phyloP scores from a whole-genome alignment of 139 green algal genomes.

The Yamagishiella unicocca region DNA sequence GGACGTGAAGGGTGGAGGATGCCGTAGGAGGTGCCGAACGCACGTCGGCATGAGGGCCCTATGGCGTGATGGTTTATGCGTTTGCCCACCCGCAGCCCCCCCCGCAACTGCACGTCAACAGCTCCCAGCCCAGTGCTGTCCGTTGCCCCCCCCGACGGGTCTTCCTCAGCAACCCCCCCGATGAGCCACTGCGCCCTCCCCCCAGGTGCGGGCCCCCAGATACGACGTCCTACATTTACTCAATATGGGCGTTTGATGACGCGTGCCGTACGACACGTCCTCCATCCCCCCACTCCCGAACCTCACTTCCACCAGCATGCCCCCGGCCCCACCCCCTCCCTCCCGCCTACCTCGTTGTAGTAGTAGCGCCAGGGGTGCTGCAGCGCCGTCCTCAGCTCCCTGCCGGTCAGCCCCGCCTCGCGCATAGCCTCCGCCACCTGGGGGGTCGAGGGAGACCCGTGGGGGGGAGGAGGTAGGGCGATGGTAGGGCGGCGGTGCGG shows the following conservation, averaged over 20 bases:
- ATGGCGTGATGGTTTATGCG: not conserved
- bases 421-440: not conserved
- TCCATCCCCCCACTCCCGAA: too few relatives aligned
- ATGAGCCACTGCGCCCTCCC: not conserved
- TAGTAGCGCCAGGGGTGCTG: conserved; percentile 9
- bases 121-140: too few relatives aligned
- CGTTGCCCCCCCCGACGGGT: too few relatives aligned
- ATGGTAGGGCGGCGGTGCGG: not conserved
- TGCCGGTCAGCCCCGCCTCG: not conserved
- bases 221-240: not conserved
- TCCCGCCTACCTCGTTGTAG: conserved; percentile 12
- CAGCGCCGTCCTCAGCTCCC: not conserved
- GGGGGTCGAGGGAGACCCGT: not conserved
- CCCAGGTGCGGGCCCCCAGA: not conserved
- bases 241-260: not conserved
- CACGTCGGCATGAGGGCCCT: not conserved
- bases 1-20: not conserved
- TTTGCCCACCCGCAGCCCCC: not conserved
- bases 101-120: not conserved
- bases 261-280: not conserved
- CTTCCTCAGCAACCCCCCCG: not conserved
- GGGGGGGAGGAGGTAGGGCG: not conserved
- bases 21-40: not conserved
- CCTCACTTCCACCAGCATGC: not conserved
- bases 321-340: not conserved